Percentiles rank a stretch among this genome's conserved stretches.
These are phyloP conservation scores for Sporothrix luriei DNA, from an alignment of 2,329 filamentous ascomycete genomes.

Conservation along the genomic window DNA sequence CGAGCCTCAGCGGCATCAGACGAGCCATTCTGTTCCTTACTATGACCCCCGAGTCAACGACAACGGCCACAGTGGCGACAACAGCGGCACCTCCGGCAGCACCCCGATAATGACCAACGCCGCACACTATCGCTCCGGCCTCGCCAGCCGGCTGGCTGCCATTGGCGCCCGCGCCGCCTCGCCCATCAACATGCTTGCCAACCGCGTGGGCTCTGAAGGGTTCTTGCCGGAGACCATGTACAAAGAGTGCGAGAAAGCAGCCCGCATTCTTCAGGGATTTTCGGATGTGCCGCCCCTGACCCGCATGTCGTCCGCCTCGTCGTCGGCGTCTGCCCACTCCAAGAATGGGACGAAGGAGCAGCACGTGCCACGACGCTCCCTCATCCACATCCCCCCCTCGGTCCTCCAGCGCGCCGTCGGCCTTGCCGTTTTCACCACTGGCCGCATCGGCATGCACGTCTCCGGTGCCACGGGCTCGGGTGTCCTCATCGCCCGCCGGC, in stretches of 20 bases:
- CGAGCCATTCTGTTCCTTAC: not conserved
- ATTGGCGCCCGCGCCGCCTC: slow-evolving; percentile 58
- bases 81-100: slow-evolving; percentile 17
- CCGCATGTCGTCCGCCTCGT: not conserved
- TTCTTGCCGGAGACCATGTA: slow-evolving; percentile 86
- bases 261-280: slow-evolving; percentile 79
- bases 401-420: slow-evolving; percentile 68
- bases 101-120: not conserved
- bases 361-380: slow-evolving; percentile 48
- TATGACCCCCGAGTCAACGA: slow-evolving; percentile 8
- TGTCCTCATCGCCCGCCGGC: slow-evolving; percentile 57
- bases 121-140: slow-evolving; percentile 29
- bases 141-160: slow-evolving; percentile 40
- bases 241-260: slow-evolving; percentile 89
- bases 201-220: slow-evolving; percentile 79
- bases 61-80: not conserved
- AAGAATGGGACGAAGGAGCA: not conserved
- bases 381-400: slow-evolving; percentile 58
- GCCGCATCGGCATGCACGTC: slow-evolving; percentile 60
- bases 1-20: not conserved
- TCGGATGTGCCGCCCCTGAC: slow-evolving; percentile 56
- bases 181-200: slow-evolving; percentile 78
- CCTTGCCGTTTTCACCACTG: slow-evolving; percentile 69
- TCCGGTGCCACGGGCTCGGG: slow-evolving; percentile 63
- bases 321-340: not conserved